Conservation (phyloP, 345 rosid species). For the Linum lewisii region DNA sequence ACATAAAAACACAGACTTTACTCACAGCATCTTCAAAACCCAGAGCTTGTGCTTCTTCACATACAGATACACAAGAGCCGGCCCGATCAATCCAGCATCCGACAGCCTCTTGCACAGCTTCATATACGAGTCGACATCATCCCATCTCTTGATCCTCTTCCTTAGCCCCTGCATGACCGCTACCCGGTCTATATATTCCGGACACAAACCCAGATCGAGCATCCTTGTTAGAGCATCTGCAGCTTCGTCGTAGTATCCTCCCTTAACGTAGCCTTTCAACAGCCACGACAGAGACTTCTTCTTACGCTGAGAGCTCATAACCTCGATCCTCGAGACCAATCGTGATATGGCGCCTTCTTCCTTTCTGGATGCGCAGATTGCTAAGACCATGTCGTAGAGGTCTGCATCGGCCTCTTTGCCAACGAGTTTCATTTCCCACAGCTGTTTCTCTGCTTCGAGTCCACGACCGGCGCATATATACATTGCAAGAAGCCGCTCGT, state of each 20-base stretch:
- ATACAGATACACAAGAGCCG: conserved; percentile 67
- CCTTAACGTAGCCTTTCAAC: conserved; percentile 77
- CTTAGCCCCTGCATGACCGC: conserved; percentile 85
- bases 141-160: conserved; percentile 52
- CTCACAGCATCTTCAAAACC: conserved; percentile 61
- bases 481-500: conserved; percentile 89
- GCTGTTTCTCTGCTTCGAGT: conserved; percentile 72
- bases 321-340: conserved; percentile 47
- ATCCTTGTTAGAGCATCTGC: conserved; percentile 52
- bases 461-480: conserved; percentile 81
- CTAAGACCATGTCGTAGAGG: conserved; percentile 72
- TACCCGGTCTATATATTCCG: conserved; percentile 74
- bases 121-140: conserved; percentile 49
- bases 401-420: conserved; percentile 79
- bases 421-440: conserved; percentile 83
- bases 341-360: conserved; percentile 47
- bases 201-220: conserved; percentile 69
- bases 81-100: conserved; percentile 57
- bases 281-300: conserved; percentile 72
- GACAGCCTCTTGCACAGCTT: conserved; percentile 57
- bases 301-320: conserved; percentile 35
- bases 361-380: conserved; percentile 78
- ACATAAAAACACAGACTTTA: conserved; percentile 18
- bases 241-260: conserved; percentile 73
- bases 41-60: conserved; percentile 68